Evolutionary conservation across 805 yeast genomes (phyloP), one percentile per base, ranked within the genome.

Genomic region (Ogataea parapolymorpha): DNA sequence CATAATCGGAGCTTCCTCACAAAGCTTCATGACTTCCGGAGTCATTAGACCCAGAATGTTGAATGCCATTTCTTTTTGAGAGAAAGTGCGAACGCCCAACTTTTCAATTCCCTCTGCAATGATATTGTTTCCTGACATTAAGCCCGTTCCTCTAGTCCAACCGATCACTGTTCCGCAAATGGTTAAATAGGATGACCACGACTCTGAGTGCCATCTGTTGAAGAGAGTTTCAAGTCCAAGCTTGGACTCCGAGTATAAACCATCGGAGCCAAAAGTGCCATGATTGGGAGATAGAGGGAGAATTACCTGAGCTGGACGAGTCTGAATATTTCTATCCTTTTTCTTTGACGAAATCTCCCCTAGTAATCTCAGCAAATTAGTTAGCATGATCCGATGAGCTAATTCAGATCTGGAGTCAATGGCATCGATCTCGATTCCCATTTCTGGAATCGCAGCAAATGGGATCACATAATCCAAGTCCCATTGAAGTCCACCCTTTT

Each of bases 81-180:
- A 86, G 80, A 91, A 93, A 32, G 99, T 93, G 71, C 98, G 85
- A 35, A 93, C 97, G 59, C 99, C 98, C 46, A 85, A 72, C 63
- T 80, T 79, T 72, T 93, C 99, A 61, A 93, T 86, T 54, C 97
- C 97, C 71, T 90, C 96, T 47, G 99, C 96, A 65, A 93, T 87
- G 63, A 88, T 84, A 73, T 93, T 93, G 77, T 93, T 93, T 56
- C 83, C 97, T 60, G 89, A 77, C 99, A 93, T 93, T 62, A 93
- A 81, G 62, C 99, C 99, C 45, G 99, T 93, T 68, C 99, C 99
- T 77, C 99, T 87, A 50, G 99, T 93, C 99, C 99, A 93, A 65
- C 99, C 99, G 67, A 93, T 93, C 53, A 93, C 78, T 33, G 99
- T 97, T 75, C 99, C 99, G 68, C 97, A 90, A 46, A 93, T 74